phyloP scores from a whole-genome alignment of 1,284 basidiomycete genomes.

The Apiotrichum laibachii region DNA sequence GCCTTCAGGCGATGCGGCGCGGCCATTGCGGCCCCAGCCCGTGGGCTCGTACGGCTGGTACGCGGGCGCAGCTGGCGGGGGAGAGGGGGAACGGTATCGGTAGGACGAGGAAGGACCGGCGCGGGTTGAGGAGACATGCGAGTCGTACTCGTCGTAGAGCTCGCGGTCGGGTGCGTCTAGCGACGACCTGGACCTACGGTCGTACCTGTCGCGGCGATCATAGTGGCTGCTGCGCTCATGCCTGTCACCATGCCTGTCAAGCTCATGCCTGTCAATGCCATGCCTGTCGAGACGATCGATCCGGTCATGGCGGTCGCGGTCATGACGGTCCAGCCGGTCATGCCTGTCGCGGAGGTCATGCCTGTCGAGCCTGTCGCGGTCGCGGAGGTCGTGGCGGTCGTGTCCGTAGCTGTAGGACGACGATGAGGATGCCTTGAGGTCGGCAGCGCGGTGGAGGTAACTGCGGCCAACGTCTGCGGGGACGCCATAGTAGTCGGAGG shows the following conservation, averaged over 20 bases:
- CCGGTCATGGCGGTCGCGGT: neutral
- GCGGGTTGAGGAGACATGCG: neutral
- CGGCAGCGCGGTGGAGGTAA: constrained; percentile 18
- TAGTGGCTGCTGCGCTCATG: neutral
- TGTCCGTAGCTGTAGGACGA: constrained; percentile 2
- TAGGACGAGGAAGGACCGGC: constrained; percentile 5
- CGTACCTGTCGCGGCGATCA: neutral
- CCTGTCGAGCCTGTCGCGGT: neutral
- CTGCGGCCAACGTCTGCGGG: constrained; percentile 20
- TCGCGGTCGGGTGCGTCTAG: constrained; percentile 2
- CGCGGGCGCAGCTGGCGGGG: neutral
- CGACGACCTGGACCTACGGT: neutral
- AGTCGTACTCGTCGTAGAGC: constrained; percentile 3
- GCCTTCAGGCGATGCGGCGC: constrained; percentile 1
- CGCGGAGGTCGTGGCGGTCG: neutral
- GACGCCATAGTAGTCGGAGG: constrained; percentile 14
- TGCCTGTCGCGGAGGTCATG: neutral
- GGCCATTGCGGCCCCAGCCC: constrained; percentile 8
- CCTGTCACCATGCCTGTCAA: neutral
- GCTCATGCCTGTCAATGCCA: neutral
- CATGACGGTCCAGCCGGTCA: constrained; percentile 2
- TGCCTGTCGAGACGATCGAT: neutral
- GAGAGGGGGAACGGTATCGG: constrained; percentile 6
- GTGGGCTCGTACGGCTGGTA: constrained; percentile 11
- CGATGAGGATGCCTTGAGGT: neutral